Conservation (phyloP, 805 yeast species). For the Ogataea glucozyma region DNA sequence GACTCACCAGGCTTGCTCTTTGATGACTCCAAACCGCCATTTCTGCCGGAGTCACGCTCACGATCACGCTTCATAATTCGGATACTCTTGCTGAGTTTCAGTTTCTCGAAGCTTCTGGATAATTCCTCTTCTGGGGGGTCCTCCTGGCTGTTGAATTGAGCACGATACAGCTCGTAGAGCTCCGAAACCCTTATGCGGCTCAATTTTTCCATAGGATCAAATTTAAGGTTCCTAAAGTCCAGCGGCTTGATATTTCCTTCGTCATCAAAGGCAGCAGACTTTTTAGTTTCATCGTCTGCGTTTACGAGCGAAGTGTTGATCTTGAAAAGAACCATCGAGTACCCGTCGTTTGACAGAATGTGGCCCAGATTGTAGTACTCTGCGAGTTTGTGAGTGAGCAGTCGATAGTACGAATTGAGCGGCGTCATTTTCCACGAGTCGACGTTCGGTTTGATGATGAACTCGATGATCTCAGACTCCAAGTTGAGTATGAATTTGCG, state of each 20-base stretch:
- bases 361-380: slow-evolving; percentile 66
- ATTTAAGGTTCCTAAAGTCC: slow-evolving; percentile 31
- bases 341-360: slow-evolving; percentile 50
- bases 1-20: slow-evolving; percentile 7
- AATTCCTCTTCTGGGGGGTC: slow-evolving; percentile 8
- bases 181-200: slow-evolving; percentile 32
- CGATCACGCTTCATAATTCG: slow-evolving; percentile 23
- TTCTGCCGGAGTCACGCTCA: too few species aligned
- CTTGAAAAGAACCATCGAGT: slow-evolving; percentile 43
- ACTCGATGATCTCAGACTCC: slow-evolving; percentile 48
- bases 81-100: slow-evolving; percentile 9
- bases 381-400: slow-evolving; percentile 69
- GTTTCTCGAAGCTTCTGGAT: slow-evolving; percentile 7
- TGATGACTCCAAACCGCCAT: too few species aligned
- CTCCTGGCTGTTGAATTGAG: slow-evolving; percentile 10
- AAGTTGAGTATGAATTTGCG: slow-evolving; percentile 49
- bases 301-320: slow-evolving; percentile 39
- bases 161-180: slow-evolving; percentile 25
- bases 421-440: slow-evolving; percentile 48
- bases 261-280: slow-evolving; percentile 33
- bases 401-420: slow-evolving; percentile 67
- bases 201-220: slow-evolving; percentile 36
- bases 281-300: slow-evolving; percentile 36
- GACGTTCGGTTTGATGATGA: slow-evolving; percentile 43
- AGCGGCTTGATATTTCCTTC: slow-evolving; percentile 37